Base-by-base conservation (phyloP, 441 rosid genomes). In the Syzygium malaccense region DNA sequence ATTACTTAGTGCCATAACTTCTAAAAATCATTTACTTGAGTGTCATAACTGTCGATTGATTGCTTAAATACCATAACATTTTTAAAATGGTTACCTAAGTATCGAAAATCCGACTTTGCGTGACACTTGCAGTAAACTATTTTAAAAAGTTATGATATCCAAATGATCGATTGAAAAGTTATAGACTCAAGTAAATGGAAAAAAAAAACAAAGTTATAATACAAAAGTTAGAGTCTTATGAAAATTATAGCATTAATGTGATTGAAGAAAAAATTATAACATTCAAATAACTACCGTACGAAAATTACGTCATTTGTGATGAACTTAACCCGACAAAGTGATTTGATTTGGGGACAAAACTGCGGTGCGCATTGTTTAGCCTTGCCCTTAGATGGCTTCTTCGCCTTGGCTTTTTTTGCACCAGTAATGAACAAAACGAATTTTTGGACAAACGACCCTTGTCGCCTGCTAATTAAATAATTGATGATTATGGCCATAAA, bases 61-160 rank as follows among this genome's bases (percentile, higher is more conserved):
- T 68, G 1, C 7, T 33, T 18, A 4, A 18, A 25, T 32, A 7
- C 13, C 20, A 0, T 18, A 32, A 18, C 3, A 5, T 32, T 32
- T 18, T 0, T 2, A 18, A 32, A 66, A 66, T 0, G 0, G 4
- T 33, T 5, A 30, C 41, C 20, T 11, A 30, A 30, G 12, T 64
- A 2, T 15, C 0, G 4, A 5, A 30, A 15, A 64, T 64, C 3
- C 9, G 1, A 30, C 75, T 2, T 32, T 23, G 18, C 1, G 32
- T 66, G 13, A 0, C 41, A 66, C 23, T 66, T 17, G 20, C 8
- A 32, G 3, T 1, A 0, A 32, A 2, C 0, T 0, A 17, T 18
- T 66, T 66, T 66, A 8, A 30, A 66, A 66, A 0, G 0, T 17
- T 10, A 66, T 32, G 3, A 19, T 23, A 32, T 66, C 32, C 25